Base-by-base conservation (phyloP, 2,329 filamentous ascomycete genomes). In the Fusarium albidum region DNA sequence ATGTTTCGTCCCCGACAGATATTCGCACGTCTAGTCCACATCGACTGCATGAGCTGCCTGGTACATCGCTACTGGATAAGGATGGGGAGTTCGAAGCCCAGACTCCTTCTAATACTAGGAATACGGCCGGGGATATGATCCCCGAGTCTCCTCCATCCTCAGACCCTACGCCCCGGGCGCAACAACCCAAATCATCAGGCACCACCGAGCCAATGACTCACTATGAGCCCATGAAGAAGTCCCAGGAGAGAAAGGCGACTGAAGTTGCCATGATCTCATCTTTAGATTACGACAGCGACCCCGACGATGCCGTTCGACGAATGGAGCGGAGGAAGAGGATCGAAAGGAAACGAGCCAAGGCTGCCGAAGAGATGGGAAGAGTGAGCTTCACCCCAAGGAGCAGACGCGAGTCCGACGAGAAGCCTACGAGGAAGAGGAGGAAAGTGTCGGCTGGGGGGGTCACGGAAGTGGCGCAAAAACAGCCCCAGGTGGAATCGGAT, bases 171-270 rank as follows among this genome's bases (percentile, higher is more conserved):
- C 65, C 65, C 13, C 52, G 52, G 32, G 53, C 54, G 4, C 60
- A 64, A 33, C 46, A 56, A 18, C 57, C 63, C 6, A 68, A 55
- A 35, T 64, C 61, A 3, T 61, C 60, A 3, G 56, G 55, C 9
- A 59, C 49, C 4, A 67, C 59, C 15, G 68, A 69, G n/a, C 78
- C 76, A 0, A 70, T 75, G 35, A 68, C 68, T 5, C 70, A 74
- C 15, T 82, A 81, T 49, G 77, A 78, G 54, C 74, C 75, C 1
- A 77, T 79, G 76, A 69, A 71, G 35, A 70, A 75, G 41, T 81
- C 79, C 0, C 79, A 81, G 41, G 73, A 79, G 57, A 70, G 76
- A 27, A 73, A 73, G 39, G 54, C 55, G 1, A 61, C 53, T 14
- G 65, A 66, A 3, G 69, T 66, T 4, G 40, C 55, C 10, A 29